Evolutionary conservation across 257 asterid species (phyloP).

Genomic region (Solanum chaucha): DNA sequence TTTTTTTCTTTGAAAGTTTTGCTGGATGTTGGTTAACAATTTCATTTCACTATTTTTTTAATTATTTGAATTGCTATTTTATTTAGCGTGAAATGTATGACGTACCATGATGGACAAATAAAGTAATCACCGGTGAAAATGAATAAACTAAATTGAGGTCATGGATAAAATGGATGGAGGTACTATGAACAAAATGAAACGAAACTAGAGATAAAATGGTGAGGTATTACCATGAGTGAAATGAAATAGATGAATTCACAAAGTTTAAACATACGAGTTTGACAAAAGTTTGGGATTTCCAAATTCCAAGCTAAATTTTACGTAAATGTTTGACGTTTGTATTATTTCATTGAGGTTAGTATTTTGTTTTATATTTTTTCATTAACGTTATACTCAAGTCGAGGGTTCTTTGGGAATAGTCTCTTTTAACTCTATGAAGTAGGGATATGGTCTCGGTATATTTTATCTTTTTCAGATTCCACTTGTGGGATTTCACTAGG

Average conservation of each 20-base stretch:
- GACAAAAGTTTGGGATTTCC: neutral
- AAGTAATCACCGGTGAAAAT: neutral
- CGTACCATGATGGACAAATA: neutral
- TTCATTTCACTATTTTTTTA: neutral
- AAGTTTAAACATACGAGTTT: neutral
- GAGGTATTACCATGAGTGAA: neutral
- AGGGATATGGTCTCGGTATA: neutral
- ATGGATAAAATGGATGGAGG: neutral
- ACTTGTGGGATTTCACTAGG: neutral
- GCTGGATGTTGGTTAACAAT: neutral
- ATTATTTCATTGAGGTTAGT: too few species aligned
- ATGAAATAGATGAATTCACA: neutral
- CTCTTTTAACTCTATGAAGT: too few species aligned
- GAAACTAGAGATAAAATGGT: neutral
- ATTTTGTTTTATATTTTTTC: too few species aligned
- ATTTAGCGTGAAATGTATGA: neutral
- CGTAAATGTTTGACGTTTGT: neutral
- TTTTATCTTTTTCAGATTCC: too few species aligned
- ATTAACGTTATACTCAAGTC: too few species aligned
- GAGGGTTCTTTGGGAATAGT: neutral
- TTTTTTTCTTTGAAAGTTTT: neutral
- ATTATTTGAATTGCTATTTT: neutral
- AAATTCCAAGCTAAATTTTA: neutral
- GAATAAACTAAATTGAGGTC: neutral
- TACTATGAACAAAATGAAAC: neutral